Evolutionary conservation across 75 land plant genomes (phyloP).

Genomic region (Pinus tabuliformis): DNA sequence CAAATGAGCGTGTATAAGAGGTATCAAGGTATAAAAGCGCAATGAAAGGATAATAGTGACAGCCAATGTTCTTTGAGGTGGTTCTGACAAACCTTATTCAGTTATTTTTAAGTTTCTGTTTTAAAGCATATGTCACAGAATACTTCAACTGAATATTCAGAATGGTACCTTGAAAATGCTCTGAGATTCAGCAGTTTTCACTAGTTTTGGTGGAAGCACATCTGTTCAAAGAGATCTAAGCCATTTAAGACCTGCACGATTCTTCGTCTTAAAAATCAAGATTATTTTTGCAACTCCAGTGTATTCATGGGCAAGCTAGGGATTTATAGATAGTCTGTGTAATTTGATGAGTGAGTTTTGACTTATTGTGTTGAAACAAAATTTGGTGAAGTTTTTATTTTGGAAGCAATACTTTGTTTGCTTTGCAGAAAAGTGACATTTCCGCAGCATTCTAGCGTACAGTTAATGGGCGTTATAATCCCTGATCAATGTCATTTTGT

Average conservation of each 20-base stretch:
- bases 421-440: too few species aligned
- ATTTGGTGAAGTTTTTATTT: not conserved
- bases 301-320: not conserved
- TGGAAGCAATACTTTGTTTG: not conserved
- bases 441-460: not conserved
- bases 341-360: constrained; percentile 3
- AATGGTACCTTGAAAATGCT: not conserved
- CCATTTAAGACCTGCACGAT: constrained; percentile 1
- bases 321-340: not conserved
- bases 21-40: too few species aligned
- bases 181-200: not conserved
- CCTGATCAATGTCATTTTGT: not conserved
- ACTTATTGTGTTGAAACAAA: not conserved
- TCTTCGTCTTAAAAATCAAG: not conserved
- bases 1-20: too few species aligned
- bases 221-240: not conserved
- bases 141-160: not conserved
- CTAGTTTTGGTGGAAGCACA: not conserved
- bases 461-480: not conserved
- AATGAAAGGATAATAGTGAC: too few species aligned
- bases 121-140: too few species aligned
- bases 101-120: too few species aligned
- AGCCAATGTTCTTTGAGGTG: too few species aligned
- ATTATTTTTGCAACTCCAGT: not conserved
- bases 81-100: too few species aligned